These are phyloP conservation scores for Eustoma russellianum DNA, from an alignment of 257 asterid genomes.

Conservation along the genomic window DNA sequence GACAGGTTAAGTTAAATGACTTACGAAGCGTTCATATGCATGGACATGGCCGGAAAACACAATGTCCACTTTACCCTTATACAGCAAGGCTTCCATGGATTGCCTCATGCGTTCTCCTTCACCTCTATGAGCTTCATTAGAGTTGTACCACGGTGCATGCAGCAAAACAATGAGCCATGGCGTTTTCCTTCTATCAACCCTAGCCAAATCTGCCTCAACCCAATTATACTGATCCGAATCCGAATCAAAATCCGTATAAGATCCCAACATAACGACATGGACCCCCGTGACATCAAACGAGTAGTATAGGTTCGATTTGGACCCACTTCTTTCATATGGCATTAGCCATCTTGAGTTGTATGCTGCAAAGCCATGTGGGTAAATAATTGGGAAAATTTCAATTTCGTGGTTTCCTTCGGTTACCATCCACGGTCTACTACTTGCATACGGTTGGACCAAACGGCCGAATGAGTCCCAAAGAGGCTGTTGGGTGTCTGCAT, in stretches of 20 bases:
- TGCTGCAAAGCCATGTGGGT: conserved; percentile 54
- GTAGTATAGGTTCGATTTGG: conserved; percentile 57
- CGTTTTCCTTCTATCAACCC: conserved; percentile 35
- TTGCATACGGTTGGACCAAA: conserved; percentile 61
- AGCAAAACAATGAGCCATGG: conserved; percentile 60
- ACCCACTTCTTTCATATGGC: conserved; percentile 59
- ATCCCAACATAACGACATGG: conserved; percentile 71
- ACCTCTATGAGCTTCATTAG: conserved; percentile 63
- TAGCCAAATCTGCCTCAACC: conserved; percentile 51
- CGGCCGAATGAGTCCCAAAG: conserved; percentile 88
- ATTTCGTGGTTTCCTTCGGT: conserved; percentile 81
- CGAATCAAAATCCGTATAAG: conserved; percentile 50
- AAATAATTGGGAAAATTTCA: conserved; percentile 49
- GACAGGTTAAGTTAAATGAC: conserved; percentile 11
- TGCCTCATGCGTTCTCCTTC: conserved; percentile 76
- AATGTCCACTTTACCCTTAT: conserved; percentile 46
- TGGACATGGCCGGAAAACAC: conserved; percentile 82
- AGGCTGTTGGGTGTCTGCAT: conserved; percentile 66
- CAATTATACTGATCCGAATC: conserved; percentile 56
- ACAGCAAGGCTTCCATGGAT: conserved; percentile 55
- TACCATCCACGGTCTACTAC: conserved; percentile 85
- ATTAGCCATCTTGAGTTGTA: conserved; percentile 70
- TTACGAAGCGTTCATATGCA: conserved; percentile 78
- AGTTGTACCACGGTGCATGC: conserved; percentile 87
- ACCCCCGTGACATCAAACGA: conserved; percentile 57